These are phyloP conservation scores for Chlamydomonas schloesseri DNA, from an alignment of 139 green algal species.

Conservation along the genomic window DNA sequence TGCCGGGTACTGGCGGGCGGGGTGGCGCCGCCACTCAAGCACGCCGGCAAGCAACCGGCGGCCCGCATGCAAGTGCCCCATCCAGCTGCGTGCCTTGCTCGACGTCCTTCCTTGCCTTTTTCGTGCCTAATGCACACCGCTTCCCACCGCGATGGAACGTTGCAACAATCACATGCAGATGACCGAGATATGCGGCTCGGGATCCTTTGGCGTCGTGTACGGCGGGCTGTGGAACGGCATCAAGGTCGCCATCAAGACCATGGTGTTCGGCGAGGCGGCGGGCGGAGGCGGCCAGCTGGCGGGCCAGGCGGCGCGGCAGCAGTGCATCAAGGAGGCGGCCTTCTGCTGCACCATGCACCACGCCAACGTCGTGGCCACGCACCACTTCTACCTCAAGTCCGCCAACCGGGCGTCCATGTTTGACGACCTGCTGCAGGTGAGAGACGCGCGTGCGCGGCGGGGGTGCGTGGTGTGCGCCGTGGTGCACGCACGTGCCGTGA, in stretches of 20 bases:
- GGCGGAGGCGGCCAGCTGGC: background rate
- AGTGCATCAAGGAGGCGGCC: conserved; percentile 23
- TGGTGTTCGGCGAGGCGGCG: conserved; percentile 5
- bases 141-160: no score
- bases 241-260: conserved; percentile 24
- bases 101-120: no score
- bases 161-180: no score
- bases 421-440: conserved; percentile 3
- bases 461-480: no score
- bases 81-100: no score
- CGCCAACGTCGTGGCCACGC: conserved; percentile 4
- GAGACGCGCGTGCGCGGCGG: no score
- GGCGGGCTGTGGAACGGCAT: conserved; percentile 24
- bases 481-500: no score
- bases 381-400: conserved; percentile 37
- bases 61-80: no score
- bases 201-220: conserved; percentile 34
- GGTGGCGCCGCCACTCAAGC: no score
- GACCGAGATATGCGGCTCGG: conserved; percentile 20
- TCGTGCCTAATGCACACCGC: no score
- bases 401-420: conserved; percentile 1
- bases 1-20: no score
- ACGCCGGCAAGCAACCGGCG: no score
- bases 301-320: conserved; percentile 7
- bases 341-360: conserved; percentile 44